Evolutionary conservation across 805 yeast species (phyloP), one percentile per base, ranked within the genome.

Genomic region (Candida lessepsii): DNA sequence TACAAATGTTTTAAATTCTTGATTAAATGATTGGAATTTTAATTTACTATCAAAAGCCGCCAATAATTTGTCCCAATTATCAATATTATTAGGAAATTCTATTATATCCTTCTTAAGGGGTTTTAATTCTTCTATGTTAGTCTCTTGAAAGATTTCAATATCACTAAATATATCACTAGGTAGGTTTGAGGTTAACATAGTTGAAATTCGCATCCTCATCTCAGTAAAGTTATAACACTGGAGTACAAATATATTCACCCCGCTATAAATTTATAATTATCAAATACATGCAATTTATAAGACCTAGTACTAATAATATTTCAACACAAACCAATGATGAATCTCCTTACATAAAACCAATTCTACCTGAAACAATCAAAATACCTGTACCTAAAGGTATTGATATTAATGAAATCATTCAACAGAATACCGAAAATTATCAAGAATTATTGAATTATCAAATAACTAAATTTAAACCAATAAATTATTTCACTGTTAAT

Each of bases 21-120:
- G 26, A 14, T 46, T 37, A n/a, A 47, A 30, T 11, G 48, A 35
- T 8, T 40, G 15, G 3, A 15, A 9, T 18, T 48, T 35, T 5
- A 53, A 37, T 24, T 54, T 44, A 6, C 43, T 51, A 11, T 63
- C 63, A 4, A 61, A 46, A n/a, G 45, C 42, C 3, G 49, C 44
- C 11, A 76, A 60, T 10, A 76, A 45, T 1, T 43, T 42, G 35
- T 73, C 71, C 71, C 80, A 66, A 13, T 65, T 54, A 9, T 42
- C 37, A 10, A 72, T 55, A 44, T 72, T 61, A 37, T 62, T 56
- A 1, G 63, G 62, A 11, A 50, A 47, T 28, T 51, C 17, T 4
- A 44, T 40, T 1, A 51, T 32, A 3, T 36, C 37, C 10, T 31
- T 24, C 18, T 41, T 34, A 4, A 39, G 26, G 3, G 24, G 23